Evolutionary conservation across 2,329 filamentous ascomycete genomes (phyloP).

Genomic region (Raffaelea deltoideospora): DNA sequence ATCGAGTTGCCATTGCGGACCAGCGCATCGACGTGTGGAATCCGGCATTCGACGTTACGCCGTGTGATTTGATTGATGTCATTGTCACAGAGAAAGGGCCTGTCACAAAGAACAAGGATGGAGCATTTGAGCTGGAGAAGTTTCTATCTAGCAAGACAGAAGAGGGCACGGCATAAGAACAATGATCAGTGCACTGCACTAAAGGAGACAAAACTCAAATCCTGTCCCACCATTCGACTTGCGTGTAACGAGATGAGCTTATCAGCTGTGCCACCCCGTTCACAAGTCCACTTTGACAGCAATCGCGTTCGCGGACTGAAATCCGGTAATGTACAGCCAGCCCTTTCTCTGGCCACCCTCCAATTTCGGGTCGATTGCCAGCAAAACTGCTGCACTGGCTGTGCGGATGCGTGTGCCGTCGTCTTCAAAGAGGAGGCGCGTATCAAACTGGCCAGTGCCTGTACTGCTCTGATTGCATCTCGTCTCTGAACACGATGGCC

Average conservation of each 20-base stretch:
- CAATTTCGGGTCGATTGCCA: constrained; percentile 32
- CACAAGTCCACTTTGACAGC: constrained; percentile 36
- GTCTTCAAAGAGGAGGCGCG: constrained; percentile 39
- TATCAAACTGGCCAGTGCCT: constrained; percentile 15
- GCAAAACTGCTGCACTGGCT: constrained; percentile 34
- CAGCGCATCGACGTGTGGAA: constrained; percentile 83
- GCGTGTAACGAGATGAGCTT: too few relatives aligned
- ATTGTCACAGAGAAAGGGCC: constrained; percentile 88
- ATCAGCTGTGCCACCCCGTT: too few relatives aligned
- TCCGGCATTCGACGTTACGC: constrained; percentile 91
- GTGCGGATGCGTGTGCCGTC: constrained; percentile 34
- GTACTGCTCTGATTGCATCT: too few relatives aligned
- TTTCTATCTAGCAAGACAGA: too few relatives aligned
- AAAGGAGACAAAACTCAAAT: too few relatives aligned
- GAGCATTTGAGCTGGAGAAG: constrained; percentile 54
- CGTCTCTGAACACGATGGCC: too few relatives aligned
- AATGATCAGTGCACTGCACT: too few relatives aligned
- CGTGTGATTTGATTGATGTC: constrained; percentile 74
- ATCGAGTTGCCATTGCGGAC: constrained; percentile 65
- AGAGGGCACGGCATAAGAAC: too few relatives aligned
- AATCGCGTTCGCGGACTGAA: constrained; percentile 30
- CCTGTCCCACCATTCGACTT: too few relatives aligned
- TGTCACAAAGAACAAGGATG: constrained; percentile 59
- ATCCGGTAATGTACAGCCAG: constrained; percentile 44
- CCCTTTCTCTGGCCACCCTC: constrained; percentile 29